Conservation (phyloP, 1,284 basidiomycete species). For the Abortiporus biennis region DNA sequence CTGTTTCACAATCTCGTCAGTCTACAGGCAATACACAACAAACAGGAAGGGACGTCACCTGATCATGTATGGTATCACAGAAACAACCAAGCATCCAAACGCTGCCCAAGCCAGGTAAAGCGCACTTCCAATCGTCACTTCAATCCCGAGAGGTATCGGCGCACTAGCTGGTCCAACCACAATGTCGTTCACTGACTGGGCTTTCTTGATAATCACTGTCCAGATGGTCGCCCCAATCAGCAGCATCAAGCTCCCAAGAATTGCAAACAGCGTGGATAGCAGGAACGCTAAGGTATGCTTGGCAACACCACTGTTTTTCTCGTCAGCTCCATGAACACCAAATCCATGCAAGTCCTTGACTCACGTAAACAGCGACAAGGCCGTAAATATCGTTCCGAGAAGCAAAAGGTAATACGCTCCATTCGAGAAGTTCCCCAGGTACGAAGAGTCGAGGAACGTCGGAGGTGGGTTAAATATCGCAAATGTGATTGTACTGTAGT, state of each 20-base stretch:
- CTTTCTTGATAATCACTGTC: conserved; percentile 68
- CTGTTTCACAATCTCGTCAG: conserved; percentile 27
- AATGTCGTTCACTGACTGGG: conserved; percentile 50
- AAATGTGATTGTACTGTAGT: conserved; percentile 53
- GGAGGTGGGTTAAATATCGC: conserved; percentile 44
- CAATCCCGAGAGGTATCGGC: conserved; percentile 50
- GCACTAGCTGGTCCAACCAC: conserved; percentile 32
- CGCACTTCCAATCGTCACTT: conserved; percentile 53
- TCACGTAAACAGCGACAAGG: conserved; percentile 53
- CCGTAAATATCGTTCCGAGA: conserved; percentile 62
- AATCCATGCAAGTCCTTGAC: conserved; percentile 28
- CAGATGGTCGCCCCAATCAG: conserved; percentile 69
- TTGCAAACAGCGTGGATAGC: conserved; percentile 55
- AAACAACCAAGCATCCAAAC: conserved; percentile 56
- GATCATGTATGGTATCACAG: conserved; percentile 68
- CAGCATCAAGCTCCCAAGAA: conserved; percentile 54
- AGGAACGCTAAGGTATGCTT: conserved; percentile 64
- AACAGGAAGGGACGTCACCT: conserved; percentile 34
- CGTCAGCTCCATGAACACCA: background rate
- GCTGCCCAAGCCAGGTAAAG: conserved; percentile 66
- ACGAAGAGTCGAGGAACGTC: conserved; percentile 58
- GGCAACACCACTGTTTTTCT: conserved; percentile 59
- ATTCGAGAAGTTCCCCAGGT: conserved; percentile 55
- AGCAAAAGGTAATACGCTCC: conserved; percentile 73
- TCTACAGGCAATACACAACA: conserved; percentile 6